phyloP scores from a whole-genome alignment of 805 yeast species.

The Ogataea zsoltii region DNA sequence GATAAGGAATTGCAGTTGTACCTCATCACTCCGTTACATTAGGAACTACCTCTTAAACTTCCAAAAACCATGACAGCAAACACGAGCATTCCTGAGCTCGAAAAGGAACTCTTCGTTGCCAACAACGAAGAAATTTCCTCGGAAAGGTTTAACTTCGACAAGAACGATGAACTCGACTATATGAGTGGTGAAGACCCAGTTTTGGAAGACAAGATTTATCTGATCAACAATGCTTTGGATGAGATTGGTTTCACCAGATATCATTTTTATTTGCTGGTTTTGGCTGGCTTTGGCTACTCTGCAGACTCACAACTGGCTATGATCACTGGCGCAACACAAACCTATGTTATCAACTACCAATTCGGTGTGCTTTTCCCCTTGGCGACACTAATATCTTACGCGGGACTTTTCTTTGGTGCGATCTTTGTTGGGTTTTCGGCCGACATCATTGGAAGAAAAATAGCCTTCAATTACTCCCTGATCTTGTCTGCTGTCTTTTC shows the following conservation, averaged over 20 bases:
- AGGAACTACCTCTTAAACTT: no score
- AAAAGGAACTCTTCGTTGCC: neutral
- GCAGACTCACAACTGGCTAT: conserved; percentile 47
- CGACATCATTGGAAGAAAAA: conserved; percentile 50
- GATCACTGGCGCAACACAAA: conserved; percentile 43
- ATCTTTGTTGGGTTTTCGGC: conserved; percentile 54
- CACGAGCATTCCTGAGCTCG: no score
- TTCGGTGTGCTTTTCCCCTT: conserved; percentile 41
- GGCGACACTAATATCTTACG: conserved; percentile 44
- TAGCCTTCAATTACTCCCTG: conserved; percentile 48
- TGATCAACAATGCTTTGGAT: conserved; percentile 49
- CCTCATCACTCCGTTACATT: no score
- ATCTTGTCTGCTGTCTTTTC: conserved; percentile 46
- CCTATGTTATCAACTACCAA: conserved; percentile 42
- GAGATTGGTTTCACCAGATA: conserved; percentile 55
- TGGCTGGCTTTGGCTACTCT: conserved; percentile 50
- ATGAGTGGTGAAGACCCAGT: conserved; percentile 3
- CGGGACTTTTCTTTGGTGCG: conserved; percentile 51
- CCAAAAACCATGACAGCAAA: no score
- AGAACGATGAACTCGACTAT: no score
- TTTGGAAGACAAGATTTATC: conserved; percentile 32
- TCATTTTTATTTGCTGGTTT: conserved; percentile 43
- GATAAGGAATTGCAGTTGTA: no score
- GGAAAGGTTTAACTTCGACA: no score
- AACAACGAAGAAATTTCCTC: no score